Conservation (phyloP, 2,329 filamentous ascomycete species). For the Thelonectria discophora region DNA sequence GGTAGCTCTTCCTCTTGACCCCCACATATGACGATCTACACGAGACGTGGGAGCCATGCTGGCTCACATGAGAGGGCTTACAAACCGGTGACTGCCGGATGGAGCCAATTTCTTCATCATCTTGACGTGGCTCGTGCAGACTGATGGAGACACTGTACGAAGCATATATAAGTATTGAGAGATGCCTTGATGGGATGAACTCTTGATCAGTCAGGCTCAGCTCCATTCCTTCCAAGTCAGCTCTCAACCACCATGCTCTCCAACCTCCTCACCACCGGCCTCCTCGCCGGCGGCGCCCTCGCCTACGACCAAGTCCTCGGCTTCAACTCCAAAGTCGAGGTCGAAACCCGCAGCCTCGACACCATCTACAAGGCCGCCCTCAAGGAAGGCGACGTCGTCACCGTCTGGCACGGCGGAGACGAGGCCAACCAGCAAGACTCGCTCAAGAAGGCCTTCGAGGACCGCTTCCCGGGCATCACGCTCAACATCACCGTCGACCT, state of each 20-base stretch:
- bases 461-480: slow-evolving; percentile 58
- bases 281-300: slow-evolving; percentile 20
- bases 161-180: background rate
- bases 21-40: background rate
- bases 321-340: slow-evolving; percentile 35
- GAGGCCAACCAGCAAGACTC: slow-evolving; percentile 50
- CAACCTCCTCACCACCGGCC: slow-evolving; percentile 14
- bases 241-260: slow-evolving; percentile 17
- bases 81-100: background rate
- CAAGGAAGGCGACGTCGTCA: slow-evolving; percentile 56
- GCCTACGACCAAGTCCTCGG: slow-evolving; percentile 40
- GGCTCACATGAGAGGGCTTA: background rate
- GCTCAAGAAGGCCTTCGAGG: slow-evolving; percentile 55
- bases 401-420: slow-evolving; percentile 60
- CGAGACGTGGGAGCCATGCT: background rate
- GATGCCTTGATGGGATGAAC: background rate
- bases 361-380: slow-evolving; percentile 60
- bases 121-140: background rate
- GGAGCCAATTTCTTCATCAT: background rate
- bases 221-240: background rate
- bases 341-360: slow-evolving; percentile 58
- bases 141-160: background rate
- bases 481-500: slow-evolving; percentile 64
- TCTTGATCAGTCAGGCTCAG: background rate
- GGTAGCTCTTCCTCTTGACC: background rate